A percentile compares a stretch with the other conserved stretches of the same genome.
These are phyloP conservation scores for Vigna radiata DNA, from an alignment of 306 rosid genomes.

Conservation along the genomic window DNA sequence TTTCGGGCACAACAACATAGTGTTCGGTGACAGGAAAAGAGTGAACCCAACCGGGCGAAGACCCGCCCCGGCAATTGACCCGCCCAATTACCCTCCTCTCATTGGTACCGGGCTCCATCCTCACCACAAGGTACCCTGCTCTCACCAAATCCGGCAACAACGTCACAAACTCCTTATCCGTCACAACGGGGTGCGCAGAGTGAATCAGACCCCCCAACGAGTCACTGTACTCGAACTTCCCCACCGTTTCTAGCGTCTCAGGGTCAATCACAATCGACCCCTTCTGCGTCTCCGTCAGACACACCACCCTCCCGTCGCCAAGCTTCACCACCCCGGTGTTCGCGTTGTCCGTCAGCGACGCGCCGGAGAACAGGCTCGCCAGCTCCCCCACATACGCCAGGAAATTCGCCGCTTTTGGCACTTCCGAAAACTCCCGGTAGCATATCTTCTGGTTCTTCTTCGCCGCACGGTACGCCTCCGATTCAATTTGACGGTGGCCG, in stretches of 20 bases:
- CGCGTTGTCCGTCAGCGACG: constrained; percentile 84
- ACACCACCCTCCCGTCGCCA: constrained; percentile 87
- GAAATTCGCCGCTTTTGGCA: constrained; percentile 72
- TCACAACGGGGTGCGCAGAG: constrained; percentile 93
- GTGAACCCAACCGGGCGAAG: constrained; percentile 93
- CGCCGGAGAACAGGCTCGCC: constrained; percentile 78
- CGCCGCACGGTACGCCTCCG: constrained; percentile 82
- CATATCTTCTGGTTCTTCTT: constrained; percentile 71
- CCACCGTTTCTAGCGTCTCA: constrained; percentile 67
- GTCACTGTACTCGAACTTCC: constrained; percentile 79
- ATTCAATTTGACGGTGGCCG: constrained; percentile 86
- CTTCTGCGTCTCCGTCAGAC: constrained; percentile 92
- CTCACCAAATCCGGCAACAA: constrained; percentile 79
- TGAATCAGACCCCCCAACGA: constrained; percentile 84
- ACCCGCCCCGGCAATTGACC: constrained; percentile 71
- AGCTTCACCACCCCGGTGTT: constrained; percentile 87
- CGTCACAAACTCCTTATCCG: constrained; percentile 73
- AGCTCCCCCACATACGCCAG: constrained; percentile 75
- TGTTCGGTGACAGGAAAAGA: constrained; percentile 85
- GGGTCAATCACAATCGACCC: constrained; percentile 87
- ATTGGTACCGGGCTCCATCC: constrained; percentile 81
- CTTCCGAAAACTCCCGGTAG: constrained; percentile 92
- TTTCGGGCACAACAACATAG: constrained; percentile 82
- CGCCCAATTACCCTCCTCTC: constrained; percentile 79
- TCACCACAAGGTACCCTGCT: constrained; percentile 77